These are phyloP conservation scores for Rhodotorula glutinis DNA, from an alignment of 1,284 basidiomycete species.

Conservation along the genomic window DNA sequence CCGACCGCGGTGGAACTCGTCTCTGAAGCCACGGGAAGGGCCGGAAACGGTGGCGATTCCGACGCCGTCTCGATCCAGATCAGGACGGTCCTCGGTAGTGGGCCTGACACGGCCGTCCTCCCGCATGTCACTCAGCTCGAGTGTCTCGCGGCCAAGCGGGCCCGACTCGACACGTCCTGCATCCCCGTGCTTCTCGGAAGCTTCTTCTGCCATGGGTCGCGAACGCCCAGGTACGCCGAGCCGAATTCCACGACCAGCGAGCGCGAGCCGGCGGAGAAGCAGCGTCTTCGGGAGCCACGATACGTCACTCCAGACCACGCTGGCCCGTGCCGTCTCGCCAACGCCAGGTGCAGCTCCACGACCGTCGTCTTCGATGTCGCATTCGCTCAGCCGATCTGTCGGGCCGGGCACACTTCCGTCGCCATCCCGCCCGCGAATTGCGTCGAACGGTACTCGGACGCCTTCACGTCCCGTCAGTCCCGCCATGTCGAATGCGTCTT, in stretches of 20 bases:
- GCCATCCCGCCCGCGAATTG: not conserved
- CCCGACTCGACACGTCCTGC: not conserved
- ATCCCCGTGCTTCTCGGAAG: conserved; percentile 40
- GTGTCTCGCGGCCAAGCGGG: conserved; percentile 7
- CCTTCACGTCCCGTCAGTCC: conserved; percentile 11
- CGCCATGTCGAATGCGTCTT: conserved; percentile 15
- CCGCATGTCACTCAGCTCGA: conserved; percentile 13
- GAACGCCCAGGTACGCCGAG: conserved; percentile 40
- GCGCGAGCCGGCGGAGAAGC: conserved; percentile 14
- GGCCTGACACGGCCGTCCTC: conserved; percentile 9
- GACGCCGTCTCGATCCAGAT: not conserved
- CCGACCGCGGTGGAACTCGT: conserved; percentile 8
- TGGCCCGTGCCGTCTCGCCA: conserved; percentile 65
- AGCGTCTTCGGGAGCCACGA: conserved; percentile 22
- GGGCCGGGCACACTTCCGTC: not conserved
- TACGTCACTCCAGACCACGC: conserved; percentile 42
- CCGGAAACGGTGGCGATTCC: conserved; percentile 43
- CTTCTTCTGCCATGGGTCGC: conserved; percentile 16
- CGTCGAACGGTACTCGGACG: conserved; percentile 1
- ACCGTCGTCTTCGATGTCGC: not conserved
- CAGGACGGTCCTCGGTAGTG: not conserved
- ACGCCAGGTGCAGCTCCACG: conserved; percentile 47
- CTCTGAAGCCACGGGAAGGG: not conserved
- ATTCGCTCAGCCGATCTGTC: conserved; percentile 14
- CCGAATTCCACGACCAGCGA: conserved; percentile 36